Evolutionary conservation across 1,284 basidiomycete genomes (phyloP).

Genomic region (Pseudozyma sp.): DNA sequence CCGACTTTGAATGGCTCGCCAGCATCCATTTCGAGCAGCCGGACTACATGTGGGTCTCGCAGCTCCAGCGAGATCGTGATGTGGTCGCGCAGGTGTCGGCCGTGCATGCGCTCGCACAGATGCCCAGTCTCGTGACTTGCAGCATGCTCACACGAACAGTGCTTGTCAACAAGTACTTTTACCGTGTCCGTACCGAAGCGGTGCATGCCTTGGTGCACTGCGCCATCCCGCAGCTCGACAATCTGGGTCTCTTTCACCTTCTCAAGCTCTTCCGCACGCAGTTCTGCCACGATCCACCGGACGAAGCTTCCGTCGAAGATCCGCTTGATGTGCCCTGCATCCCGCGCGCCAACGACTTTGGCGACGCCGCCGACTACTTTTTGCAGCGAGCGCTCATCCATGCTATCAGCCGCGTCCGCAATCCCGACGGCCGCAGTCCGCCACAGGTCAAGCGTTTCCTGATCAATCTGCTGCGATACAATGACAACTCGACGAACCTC

Average conservation of each 20-base stretch:
- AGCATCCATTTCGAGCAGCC: slow-evolving; percentile 91
- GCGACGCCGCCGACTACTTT: slow-evolving; percentile 91
- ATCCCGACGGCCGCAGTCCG: slow-evolving; percentile 83
- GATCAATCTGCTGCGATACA: slow-evolving; percentile 88
- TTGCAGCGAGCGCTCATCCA: slow-evolving; percentile 87
- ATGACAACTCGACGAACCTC: slow-evolving; percentile 94
- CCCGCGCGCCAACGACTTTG: slow-evolving; percentile 92
- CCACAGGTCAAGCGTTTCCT: slow-evolving; percentile 89
- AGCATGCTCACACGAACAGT: slow-evolving; percentile 91
- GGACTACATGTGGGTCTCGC: slow-evolving; percentile 99
- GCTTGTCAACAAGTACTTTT: slow-evolving; percentile 94
- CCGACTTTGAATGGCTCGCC: slow-evolving; percentile 98
- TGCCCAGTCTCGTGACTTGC: slow-evolving; percentile 88
- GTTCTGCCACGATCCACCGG: slow-evolving; percentile 79
- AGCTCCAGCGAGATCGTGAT: slow-evolving; percentile 93
- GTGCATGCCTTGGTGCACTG: slow-evolving; percentile 87
- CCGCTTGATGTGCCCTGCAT: slow-evolving; percentile 76
- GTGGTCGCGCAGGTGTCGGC: slow-evolving; percentile 79
- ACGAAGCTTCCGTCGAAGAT: slow-evolving; percentile 39
- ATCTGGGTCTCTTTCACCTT: slow-evolving; percentile 92
- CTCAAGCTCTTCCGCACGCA: slow-evolving; percentile 91
- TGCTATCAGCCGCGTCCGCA: slow-evolving; percentile 85
- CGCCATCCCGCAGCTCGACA: slow-evolving; percentile 82
- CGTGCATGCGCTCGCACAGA: slow-evolving; percentile 74
- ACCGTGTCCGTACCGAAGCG: slow-evolving; percentile 95